Percentiles rank a stretch among this genome's conserved stretches.
phyloP scores from a whole-genome alignment of 768 basidiomycete genomes.

The Phanerodontia chrysosporium region DNA sequence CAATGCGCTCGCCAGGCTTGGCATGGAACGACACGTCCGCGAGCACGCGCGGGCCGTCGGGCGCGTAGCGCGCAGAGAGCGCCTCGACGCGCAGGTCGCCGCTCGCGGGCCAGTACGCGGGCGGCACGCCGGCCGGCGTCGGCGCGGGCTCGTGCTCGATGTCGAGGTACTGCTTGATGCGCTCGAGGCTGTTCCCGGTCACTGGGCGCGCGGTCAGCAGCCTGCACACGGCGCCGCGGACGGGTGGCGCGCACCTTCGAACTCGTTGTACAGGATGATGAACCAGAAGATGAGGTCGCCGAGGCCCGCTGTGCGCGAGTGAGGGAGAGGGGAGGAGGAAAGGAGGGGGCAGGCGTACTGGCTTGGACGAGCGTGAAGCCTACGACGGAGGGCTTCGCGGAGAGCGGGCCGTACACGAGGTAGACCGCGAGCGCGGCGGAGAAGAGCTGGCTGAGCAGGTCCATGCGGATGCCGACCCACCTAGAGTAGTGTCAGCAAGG shows the following conservation, averaged over 20 bases:
- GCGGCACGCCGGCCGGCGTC: constrained; percentile 33
- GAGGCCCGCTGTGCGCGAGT: constrained; percentile 38
- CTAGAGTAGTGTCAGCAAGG: no score
- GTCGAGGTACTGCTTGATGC: constrained; percentile 41
- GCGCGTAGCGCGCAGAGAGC: constrained; percentile 37
- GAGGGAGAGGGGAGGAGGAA: neutral
- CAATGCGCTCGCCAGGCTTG: constrained; percentile 53
- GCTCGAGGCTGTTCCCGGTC: constrained; percentile 25
- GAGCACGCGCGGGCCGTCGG: constrained; percentile 54
- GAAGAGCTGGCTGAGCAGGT: constrained; percentile 48
- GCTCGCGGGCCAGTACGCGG: constrained; percentile 50
- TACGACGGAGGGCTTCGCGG: constrained; percentile 35
- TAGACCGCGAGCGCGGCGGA: constrained; percentile 45
- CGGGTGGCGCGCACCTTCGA: constrained; percentile 34
- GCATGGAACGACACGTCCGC: constrained; percentile 50
- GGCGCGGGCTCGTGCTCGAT: constrained; percentile 45
- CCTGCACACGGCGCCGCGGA: neutral
- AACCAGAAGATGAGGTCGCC: constrained; percentile 49
- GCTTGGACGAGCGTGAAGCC: constrained; percentile 39
- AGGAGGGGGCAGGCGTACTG: constrained; percentile 19
- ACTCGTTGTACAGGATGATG: constrained; percentile 38
- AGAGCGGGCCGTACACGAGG: constrained; percentile 37
- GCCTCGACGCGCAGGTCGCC: constrained; percentile 41
- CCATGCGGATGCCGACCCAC: constrained; percentile 51
- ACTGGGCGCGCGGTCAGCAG: neutral